A percentile compares a stretch with the other conserved stretches of the same genome.
Evolutionary conservation across 2,329 filamentous ascomycete species (phyloP).

Genomic region (Penicillium sp.): DNA sequence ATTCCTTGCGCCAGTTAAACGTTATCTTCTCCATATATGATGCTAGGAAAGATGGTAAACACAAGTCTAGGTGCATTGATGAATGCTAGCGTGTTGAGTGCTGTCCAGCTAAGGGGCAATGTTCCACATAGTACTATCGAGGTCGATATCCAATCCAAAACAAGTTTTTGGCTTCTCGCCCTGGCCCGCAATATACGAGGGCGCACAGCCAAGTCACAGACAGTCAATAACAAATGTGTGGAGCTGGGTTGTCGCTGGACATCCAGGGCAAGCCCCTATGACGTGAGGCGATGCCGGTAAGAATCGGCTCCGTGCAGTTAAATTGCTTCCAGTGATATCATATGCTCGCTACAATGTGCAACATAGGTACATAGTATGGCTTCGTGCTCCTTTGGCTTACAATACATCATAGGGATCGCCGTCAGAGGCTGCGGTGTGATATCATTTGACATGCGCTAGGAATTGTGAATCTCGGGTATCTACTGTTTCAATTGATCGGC

Average conservation of each 20-base stretch:
- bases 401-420: background rate
- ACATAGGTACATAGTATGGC: background rate
- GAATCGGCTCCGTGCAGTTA: background rate
- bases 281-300: background rate
- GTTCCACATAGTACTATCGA: background rate
- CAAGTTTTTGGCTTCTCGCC: background rate
- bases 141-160: background rate
- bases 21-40: background rate
- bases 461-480: background rate
- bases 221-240: background rate
- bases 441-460: constrained; percentile 5
- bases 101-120: background rate
- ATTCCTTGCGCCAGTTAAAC: background rate
- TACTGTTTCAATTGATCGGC: background rate
- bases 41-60: background rate
- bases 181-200: background rate
- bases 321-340: constrained; percentile 1
- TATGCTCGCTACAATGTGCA: background rate
- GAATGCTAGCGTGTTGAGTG: background rate
- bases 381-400: background rate
- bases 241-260: background rate
- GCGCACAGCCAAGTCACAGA: no score
- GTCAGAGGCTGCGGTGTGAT: constrained; percentile 8
- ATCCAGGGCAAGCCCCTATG: background rate
- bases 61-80: background rate